Percentiles rank a stretch among this genome's conserved stretches.
Evolutionary conservation across 768 basidiomycete species (phyloP).

Genomic region (Polyporus arcularius): DNA sequence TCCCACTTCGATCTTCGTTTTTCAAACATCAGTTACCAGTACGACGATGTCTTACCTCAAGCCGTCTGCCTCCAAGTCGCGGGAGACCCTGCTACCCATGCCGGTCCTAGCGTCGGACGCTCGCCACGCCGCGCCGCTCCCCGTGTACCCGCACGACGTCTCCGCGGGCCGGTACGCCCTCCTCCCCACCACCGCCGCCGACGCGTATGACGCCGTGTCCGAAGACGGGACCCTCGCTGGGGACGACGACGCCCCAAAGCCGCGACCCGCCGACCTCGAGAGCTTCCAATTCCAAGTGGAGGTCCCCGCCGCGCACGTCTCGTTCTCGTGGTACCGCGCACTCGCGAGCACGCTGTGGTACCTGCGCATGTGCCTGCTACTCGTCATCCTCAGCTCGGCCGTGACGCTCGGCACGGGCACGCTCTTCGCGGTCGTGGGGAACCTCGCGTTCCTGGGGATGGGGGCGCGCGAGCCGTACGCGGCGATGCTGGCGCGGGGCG

Average conservation of each 20-base stretch:
- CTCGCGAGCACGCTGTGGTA: neutral
- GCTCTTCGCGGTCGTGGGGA: neutral
- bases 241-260: too few relatives aligned
- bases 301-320: neutral
- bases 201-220: too few relatives aligned
- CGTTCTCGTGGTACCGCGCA: neutral
- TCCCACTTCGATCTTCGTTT: too few relatives aligned
- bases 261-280: neutral
- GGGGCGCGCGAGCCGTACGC: neutral
- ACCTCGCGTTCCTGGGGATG: neutral
- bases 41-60: too few relatives aligned
- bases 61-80: neutral
- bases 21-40: too few relatives aligned
- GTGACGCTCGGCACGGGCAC: neutral
- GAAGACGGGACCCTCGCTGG: too few relatives aligned
- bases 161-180: neutral
- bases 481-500: neutral
- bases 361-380: neutral
- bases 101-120: neutral
- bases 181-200: neutral
- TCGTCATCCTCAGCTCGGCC: neutral
- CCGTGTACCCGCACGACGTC: neutral
- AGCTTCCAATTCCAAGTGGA: neutral
- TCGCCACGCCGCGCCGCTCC: neutral
- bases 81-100: neutral